phyloP scores from a whole-genome alignment of 2,329 filamentous ascomycete species.

The Xylaria sp. region DNA sequence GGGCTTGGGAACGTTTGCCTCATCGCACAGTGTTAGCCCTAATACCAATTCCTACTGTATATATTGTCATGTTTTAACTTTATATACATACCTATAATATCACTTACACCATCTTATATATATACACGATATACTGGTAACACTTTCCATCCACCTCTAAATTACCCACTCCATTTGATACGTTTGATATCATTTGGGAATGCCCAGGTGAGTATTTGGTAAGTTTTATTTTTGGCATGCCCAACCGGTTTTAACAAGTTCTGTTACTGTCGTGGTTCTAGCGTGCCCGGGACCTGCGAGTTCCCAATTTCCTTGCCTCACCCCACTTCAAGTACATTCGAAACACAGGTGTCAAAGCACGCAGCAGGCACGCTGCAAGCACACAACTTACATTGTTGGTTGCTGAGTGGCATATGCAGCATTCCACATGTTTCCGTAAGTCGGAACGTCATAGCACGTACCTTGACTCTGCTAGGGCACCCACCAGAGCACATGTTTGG shows the following conservation, averaged over 20 bases:
- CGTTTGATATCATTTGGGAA: too few relatives aligned
- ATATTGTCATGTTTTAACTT: not conserved
- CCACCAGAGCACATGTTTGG: slow-evolving; percentile 12
- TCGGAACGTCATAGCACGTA: slow-evolving; percentile 27
- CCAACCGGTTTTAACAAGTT: not conserved
- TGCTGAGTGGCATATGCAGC: slow-evolving; percentile 19
- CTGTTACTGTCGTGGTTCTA: not conserved
- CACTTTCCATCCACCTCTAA: too few relatives aligned
- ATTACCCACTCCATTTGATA: too few relatives aligned
- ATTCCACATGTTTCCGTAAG: slow-evolving; percentile 24
- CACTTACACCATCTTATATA: not conserved
- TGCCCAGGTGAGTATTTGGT: too few relatives aligned
- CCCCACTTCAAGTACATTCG: not conserved
- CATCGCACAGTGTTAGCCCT: slow-evolving; percentile 1
- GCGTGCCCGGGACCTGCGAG: not conserved
- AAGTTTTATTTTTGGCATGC: not conserved
- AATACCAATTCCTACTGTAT: not conserved
- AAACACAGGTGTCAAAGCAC: not conserved
- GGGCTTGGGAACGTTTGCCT: not conserved
- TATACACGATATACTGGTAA: not conserved
- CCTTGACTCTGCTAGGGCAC: not conserved
- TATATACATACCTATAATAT: not conserved
- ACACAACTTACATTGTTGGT: not conserved
- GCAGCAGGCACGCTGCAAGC: not conserved
- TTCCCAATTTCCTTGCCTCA: slow-evolving; percentile 2